Conservation (phyloP, 148 eudicot genomes). For the Rhododendron kiyosumense region DNA sequence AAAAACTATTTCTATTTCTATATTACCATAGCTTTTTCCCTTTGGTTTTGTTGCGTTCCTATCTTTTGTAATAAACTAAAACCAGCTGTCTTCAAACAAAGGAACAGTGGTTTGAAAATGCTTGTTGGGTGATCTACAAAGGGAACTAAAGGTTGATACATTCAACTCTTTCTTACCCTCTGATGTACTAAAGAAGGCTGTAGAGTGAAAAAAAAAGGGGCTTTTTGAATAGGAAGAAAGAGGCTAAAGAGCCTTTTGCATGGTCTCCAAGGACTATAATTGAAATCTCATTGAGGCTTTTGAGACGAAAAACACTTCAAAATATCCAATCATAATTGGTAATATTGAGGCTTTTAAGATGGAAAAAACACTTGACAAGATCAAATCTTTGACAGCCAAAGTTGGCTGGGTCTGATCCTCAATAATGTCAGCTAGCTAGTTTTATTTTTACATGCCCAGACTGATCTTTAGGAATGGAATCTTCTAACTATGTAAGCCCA, state of each 20-base stretch:
- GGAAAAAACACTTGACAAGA: constrained; percentile 8
- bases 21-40: not conserved
- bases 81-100: constrained; percentile 13
- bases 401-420: constrained; percentile 17
- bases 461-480: constrained; percentile 37
- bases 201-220: constrained; percentile 8
- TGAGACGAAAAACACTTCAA: constrained; percentile 14
- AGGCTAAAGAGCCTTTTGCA: constrained; percentile 21
- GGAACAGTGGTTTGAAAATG: constrained; percentile 7
- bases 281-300: constrained; percentile 30
- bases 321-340: constrained; percentile 27
- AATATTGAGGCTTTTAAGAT: constrained; percentile 33
- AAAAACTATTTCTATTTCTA: not conserved
- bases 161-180: constrained; percentile 2
- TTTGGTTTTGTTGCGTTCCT: not conserved
- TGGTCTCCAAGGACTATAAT: constrained; percentile 45
- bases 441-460: constrained; percentile 19
- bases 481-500: constrained; percentile 21
- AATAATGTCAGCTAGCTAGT: constrained; percentile 16
- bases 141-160: not conserved
- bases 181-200: constrained; percentile 4
- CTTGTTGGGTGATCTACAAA: not conserved
- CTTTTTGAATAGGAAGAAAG: constrained; percentile 24
- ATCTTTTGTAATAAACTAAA: not conserved
- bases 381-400: constrained; percentile 31